These are phyloP conservation scores for Isochrysis galbana DNA, from an alignment of 78 protist species.

Conservation along the genomic window DNA sequence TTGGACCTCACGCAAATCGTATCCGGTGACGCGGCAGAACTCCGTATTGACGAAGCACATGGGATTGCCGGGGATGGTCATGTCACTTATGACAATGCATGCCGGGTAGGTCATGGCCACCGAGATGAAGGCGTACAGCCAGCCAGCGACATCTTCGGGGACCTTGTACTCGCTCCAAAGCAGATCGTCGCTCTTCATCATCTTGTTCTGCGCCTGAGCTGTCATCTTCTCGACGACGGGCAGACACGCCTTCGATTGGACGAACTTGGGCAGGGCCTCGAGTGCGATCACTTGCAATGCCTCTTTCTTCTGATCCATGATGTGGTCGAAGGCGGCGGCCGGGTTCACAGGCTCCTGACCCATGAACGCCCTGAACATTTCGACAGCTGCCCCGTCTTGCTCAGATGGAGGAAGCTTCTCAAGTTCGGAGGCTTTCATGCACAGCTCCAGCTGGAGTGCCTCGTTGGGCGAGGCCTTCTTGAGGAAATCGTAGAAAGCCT, in stretches of 20 bases:
- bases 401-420: not conserved
- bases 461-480: not conserved
- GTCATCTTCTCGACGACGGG: not conserved
- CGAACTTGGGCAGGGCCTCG: not conserved
- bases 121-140: not conserved
- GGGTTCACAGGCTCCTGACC: not conserved
- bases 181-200: not conserved
- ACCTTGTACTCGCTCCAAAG: not conserved
- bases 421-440: not conserved
- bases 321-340: not conserved
- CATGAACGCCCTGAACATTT: not conserved
- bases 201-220: not conserved
- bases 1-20: not conserved
- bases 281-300: not conserved
- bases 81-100: not conserved
- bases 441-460: not conserved
- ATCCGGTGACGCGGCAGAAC: not conserved
- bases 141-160: not conserved
- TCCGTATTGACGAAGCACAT: not conserved
- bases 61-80: not conserved
- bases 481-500: not conserved
- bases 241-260: not conserved
- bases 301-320: not conserved
- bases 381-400: not conserved
- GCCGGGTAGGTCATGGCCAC: not conserved